phyloP scores from a whole-genome alignment of 2,329 filamentous ascomycete genomes.

The Alternaria sp. region DNA sequence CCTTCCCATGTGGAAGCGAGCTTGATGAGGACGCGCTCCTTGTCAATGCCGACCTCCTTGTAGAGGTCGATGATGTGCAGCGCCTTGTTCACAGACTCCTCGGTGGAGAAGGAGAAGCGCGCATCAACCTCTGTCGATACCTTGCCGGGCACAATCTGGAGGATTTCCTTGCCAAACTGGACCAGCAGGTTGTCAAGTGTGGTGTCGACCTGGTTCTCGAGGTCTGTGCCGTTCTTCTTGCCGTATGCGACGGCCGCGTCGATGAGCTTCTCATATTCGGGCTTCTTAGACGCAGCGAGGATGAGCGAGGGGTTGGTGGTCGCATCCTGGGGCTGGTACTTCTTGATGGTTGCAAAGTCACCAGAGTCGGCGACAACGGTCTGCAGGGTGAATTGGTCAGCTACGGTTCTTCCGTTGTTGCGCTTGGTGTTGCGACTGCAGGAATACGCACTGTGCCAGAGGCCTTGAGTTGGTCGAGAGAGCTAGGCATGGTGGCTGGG shows the following conservation, averaged over 20 bases:
- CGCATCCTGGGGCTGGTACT: slow-evolving; percentile 99
- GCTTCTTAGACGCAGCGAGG: slow-evolving; percentile 96
- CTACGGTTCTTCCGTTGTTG: slow-evolving; percentile 13
- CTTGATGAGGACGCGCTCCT: slow-evolving; percentile 98
- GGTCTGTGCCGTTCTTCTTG: slow-evolving; percentile 72
- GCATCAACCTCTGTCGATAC: slow-evolving; percentile 99
- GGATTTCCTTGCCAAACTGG: slow-evolving; percentile 97
- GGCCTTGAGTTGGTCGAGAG: slow-evolving; percentile 97
- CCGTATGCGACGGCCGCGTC: slow-evolving; percentile 84
- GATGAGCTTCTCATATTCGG: slow-evolving; percentile 92
- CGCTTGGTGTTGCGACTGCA: slow-evolving; percentile 26
- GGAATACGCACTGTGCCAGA: slow-evolving; percentile 83
- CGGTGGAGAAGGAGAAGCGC: slow-evolving; percentile 91
- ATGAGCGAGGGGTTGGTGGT: slow-evolving; percentile 99
- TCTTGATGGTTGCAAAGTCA: slow-evolving; percentile 85
- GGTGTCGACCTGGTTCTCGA: slow-evolving; percentile 86
- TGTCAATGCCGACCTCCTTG: slow-evolving; percentile 87
- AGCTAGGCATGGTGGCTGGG: slow-evolving; percentile 72
- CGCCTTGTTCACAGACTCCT: slow-evolving; percentile 93
- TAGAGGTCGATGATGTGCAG: slow-evolving; percentile 98
- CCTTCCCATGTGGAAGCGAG: slow-evolving; percentile 99
- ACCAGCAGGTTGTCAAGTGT: slow-evolving; percentile 94
- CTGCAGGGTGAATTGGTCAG: slow-evolving; percentile 57
- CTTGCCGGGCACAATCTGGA: slow-evolving; percentile 96
- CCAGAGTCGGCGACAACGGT: slow-evolving; percentile 97